A percentile compares a stretch with the other conserved stretches of the same genome.
Evolutionary conservation across 2,329 filamentous ascomycete genomes (phyloP).

Genomic region (Neonectria sp.): DNA sequence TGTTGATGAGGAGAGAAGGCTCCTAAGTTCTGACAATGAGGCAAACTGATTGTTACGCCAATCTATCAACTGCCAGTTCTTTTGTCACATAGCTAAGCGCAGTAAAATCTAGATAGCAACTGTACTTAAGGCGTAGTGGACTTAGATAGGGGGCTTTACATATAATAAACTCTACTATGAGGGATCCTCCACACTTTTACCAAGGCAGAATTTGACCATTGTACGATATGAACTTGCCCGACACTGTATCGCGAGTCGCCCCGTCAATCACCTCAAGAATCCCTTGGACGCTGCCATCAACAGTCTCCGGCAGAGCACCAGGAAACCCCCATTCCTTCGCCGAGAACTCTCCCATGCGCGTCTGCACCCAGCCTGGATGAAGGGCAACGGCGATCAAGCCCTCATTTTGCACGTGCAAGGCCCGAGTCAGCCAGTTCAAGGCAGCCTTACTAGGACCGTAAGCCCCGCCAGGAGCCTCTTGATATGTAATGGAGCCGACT

Average conservation of each 20-base stretch:
- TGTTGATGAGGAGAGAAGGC: conserved; percentile 55
- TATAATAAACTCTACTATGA: background rate
- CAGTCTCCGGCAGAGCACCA: too few relatives aligned
- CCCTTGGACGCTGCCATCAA: too few relatives aligned
- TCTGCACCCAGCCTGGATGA: conserved; percentile 58
- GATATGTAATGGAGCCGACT: too few relatives aligned
- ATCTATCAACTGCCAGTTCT: background rate
- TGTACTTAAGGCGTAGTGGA: too few relatives aligned
- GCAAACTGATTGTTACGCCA: background rate
- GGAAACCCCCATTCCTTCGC: too few relatives aligned
- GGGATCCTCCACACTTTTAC: background rate
- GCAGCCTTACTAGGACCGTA: conserved; percentile 56
- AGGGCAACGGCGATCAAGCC: conserved; percentile 49
- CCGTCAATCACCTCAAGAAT: too few relatives aligned
- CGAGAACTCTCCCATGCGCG: conserved; percentile 46
- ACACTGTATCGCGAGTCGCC: too few relatives aligned
- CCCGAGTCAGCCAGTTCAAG: conserved; percentile 49
- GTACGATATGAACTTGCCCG: too few relatives aligned
- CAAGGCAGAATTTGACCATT: background rate
- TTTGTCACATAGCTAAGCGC: too few relatives aligned
- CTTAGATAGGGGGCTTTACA: too few relatives aligned
- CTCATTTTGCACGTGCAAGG: conserved; percentile 48
- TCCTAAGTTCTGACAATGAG: conserved; percentile 38
- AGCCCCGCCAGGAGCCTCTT: conserved; percentile 45
- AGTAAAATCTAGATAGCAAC: background rate